Conservation (phyloP, 805 yeast species). For the Ogataea methanolica region DNA sequence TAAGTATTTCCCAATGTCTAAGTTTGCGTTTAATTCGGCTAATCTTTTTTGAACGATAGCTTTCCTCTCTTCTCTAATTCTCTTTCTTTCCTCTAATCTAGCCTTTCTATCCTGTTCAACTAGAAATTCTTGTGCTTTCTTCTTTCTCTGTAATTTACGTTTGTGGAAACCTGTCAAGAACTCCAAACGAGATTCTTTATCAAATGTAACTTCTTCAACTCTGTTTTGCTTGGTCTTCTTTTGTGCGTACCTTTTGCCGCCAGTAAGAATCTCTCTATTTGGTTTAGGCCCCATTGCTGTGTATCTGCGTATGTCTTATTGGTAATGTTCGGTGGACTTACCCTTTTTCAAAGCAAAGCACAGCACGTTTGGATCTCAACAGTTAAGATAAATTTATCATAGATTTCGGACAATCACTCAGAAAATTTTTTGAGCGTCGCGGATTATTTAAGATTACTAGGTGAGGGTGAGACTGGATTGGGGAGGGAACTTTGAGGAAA, state of each 20-base stretch:
- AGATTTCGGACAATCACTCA: too few relatives aligned
- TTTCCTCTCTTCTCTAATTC: constrained; percentile 66
- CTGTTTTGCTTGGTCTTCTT: constrained; percentile 62
- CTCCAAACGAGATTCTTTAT: constrained; percentile 71
- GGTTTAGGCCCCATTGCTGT: constrained; percentile 25
- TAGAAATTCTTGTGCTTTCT: constrained; percentile 71
- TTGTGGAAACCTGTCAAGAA: constrained; percentile 94
- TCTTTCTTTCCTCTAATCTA: constrained; percentile 70
- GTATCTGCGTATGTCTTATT: too few relatives aligned
- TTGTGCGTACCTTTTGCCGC: constrained; percentile 75
- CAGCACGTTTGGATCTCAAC: too few relatives aligned
- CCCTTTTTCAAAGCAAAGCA: too few relatives aligned
- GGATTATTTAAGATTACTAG: too few relatives aligned
- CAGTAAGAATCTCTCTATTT: constrained; percentile 83
- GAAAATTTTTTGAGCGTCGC: too few relatives aligned
- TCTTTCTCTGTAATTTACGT: constrained; percentile 82
- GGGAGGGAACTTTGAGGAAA: too few relatives aligned
- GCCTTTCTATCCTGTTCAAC: constrained; percentile 74
- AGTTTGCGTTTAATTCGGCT: constrained; percentile 47
- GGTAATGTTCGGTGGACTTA: too few relatives aligned
- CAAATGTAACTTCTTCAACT: constrained; percentile 82
- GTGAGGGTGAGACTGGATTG: too few relatives aligned
- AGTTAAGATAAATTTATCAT: too few relatives aligned
- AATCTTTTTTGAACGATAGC: constrained; percentile 60
- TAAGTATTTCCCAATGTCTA: constrained; percentile 24